A percentile compares a stretch with the other conserved stretches of the same genome.
phyloP scores from a whole-genome alignment of 495 filamentous ascomycete species.

The Hypoxylon lienhwacheense region DNA sequence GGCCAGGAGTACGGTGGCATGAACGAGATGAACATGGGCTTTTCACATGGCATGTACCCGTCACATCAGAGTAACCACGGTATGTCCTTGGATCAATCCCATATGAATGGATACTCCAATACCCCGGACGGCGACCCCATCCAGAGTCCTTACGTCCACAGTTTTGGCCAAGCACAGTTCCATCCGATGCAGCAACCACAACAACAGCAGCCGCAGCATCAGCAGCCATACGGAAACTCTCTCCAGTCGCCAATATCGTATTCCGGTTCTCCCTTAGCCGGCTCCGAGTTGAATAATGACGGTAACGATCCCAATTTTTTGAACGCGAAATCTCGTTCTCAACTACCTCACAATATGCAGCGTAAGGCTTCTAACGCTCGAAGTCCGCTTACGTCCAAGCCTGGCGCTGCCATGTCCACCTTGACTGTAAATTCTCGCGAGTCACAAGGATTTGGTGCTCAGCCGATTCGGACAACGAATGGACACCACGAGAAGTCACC shows the following conservation, averaged over 20 bases:
- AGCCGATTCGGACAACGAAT: constrained; percentile 69
- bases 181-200: constrained; percentile 63
- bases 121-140: constrained; percentile 88
- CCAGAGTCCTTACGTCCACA: constrained; percentile 80
- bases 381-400: constrained; percentile 81
- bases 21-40: constrained; percentile 53
- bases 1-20: constrained; percentile 52
- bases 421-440: constrained; percentile 44
- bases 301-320: constrained; percentile 53
- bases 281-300: constrained; percentile 61
- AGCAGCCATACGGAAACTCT: constrained; percentile 54
- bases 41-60: constrained; percentile 50
- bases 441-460: constrained; percentile 60
- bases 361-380: constrained; percentile 69
- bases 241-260: constrained; percentile 56
- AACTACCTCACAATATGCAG: constrained; percentile 63
- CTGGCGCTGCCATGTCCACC: constrained; percentile 46
- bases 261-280: constrained; percentile 54
- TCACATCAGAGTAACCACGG: constrained; percentile 44
- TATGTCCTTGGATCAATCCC: constrained; percentile 52
- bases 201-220: constrained; percentile 58
- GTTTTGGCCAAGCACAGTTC: constrained; percentile 74
- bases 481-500: constrained; percentile 78
- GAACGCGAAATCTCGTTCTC: constrained; percentile 57
- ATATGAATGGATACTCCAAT: constrained; percentile 76